Conservation (phyloP, 2,329 filamentous ascomycete species). For the Aspergillus sp. region DNA sequence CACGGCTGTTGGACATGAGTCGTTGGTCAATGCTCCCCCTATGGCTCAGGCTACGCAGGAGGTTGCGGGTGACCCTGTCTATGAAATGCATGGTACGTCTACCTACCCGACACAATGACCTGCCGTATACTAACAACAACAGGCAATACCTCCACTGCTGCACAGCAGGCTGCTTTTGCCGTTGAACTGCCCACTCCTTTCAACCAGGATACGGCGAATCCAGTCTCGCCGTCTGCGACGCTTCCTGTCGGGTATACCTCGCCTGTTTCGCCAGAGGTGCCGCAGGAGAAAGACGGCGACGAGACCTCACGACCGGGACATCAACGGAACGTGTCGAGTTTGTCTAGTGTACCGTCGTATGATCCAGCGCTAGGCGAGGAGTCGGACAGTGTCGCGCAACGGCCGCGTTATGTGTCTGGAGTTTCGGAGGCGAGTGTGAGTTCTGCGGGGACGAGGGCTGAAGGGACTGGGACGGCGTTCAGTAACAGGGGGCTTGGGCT, state of each 20-base stretch:
- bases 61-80: constrained; percentile 9
- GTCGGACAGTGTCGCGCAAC: background rate
- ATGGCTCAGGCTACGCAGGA: background rate
- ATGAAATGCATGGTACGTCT: constrained; percentile 11
- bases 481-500: constrained; percentile 5
- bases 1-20: background rate
- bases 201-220: constrained; percentile 2
- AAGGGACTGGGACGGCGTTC: background rate
- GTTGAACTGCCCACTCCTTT: constrained; percentile 16
- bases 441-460: constrained; percentile 1
- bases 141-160: background rate
- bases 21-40: no score
- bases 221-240: background rate
- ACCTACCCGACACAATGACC: no score
- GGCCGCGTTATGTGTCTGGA: constrained; percentile 13
- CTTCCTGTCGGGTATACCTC: background rate
- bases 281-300: constrained; percentile 3
- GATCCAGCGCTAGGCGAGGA: constrained; percentile 3
- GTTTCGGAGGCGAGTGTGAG: constrained; percentile 12
- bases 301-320: background rate
- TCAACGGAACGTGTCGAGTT: constrained; percentile 13
- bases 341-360: constrained; percentile 11
- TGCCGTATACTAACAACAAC: background rate
- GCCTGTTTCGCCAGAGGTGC: constrained; percentile 2
- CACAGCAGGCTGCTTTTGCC: background rate